Evolutionary conservation across 441 rosid genomes (phyloP), one percentile per base, ranked within the genome.

Genomic region (Croton setiger): DNA sequence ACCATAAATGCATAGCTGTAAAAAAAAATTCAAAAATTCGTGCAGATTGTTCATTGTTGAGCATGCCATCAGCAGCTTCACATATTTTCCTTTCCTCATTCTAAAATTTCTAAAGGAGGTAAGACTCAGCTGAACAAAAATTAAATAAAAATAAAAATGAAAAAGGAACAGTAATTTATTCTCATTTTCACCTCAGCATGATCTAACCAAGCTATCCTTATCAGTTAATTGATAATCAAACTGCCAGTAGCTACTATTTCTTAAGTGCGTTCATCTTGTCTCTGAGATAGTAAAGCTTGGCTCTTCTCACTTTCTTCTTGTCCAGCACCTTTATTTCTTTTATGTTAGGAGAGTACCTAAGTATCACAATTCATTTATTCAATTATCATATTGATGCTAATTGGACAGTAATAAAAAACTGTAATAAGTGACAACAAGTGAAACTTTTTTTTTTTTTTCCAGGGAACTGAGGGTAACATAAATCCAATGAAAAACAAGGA

Each of bases 221-320:
- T 53, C 2, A 57, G 66, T 21, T 27, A 60, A 58, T 61, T 21
- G 49, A 60, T 53, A 7, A 7, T n/a, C 13, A 7, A 20, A 54
- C 58, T 67, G 60, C 65, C 63, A 48, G 67, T 63, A 58, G 47
- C 72, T 80, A 81, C 23, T 82, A 70, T 72, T 79, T 83, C 81
- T 86, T 83, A 39, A 87, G 96, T 70, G 97, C 86, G 73, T 90
- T 90, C 94, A 92, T 87, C 90, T 78, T 88, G 77, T 95, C 94
- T 78, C 97, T 83, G 13, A 92, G 89, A 82, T 92, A 84, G 76
- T 95, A 95, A 64, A 90, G 96, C 84, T 92, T 90, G 39, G 99
- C 98, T 83, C 99, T 88, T 76, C 93, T 83, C 79, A 88, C 97
- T 72, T 78, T 92, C 83, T 87, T 92, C 96, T 88, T 88, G 78